phyloP scores from a whole-genome alignment of 2,329 filamentous ascomycete species.

The Laburnicola sp. region DNA sequence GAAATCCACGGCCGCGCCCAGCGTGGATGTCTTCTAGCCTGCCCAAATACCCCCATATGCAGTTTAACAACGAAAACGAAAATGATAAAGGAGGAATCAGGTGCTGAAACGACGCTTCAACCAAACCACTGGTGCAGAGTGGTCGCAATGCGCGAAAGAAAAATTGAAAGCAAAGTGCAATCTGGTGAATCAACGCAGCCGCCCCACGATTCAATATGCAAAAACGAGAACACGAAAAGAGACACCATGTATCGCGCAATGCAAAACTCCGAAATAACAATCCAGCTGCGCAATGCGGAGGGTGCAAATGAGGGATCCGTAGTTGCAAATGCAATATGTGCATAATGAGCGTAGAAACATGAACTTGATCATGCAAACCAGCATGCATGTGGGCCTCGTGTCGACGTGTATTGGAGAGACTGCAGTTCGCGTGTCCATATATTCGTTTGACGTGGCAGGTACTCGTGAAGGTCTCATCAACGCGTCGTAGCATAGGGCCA shows the following conservation, averaged over 20 bases:
- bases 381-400: not conserved
- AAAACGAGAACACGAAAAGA: not conserved
- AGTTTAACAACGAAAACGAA: conserved; percentile 4
- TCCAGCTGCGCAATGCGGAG: not conserved
- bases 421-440: not conserved
- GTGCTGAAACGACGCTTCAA: conserved; percentile 5
- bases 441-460: conserved; percentile 1
- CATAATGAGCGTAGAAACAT: not conserved
- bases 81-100: conserved; percentile 8
- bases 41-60: conserved; percentile 8
- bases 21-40: not conserved
- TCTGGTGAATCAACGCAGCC: conserved; percentile 1
- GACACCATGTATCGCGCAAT: conserved; percentile 4
- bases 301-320: conserved; percentile 1
- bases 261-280: conserved; percentile 6
- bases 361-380: too few species aligned
- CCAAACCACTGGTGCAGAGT: not conserved
- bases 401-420: not conserved
- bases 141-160: conserved; percentile 6
- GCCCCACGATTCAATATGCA: conserved; percentile 4
- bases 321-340: conserved; percentile 1
- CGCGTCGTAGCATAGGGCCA: conserved; percentile 1
- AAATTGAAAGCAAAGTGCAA: conserved; percentile 1
- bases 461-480: conserved; percentile 1
- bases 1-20: not conserved